phyloP scores from a whole-genome alignment of 2,329 filamentous ascomycete genomes.

The Talaromyces sp. region DNA sequence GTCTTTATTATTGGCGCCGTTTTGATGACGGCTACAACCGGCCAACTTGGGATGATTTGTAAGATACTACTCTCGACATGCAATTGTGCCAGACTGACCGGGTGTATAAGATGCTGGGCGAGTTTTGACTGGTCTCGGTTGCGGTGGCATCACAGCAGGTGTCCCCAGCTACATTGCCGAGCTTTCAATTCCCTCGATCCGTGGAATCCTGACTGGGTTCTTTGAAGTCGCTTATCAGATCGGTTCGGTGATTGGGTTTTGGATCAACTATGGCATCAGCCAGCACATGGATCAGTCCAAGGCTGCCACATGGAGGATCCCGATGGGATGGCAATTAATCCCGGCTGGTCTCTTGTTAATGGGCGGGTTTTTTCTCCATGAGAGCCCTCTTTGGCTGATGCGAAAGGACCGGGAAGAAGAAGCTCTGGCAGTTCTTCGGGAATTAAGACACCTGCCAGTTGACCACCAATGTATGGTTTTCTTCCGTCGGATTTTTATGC shows the following conservation, averaged over 20 bases:
- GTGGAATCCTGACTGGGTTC: conserved; percentile 55
- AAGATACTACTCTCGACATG: not conserved
- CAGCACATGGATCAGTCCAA: not conserved
- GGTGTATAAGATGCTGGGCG: conserved; percentile 44
- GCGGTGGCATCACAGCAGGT: conserved; percentile 54
- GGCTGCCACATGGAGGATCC: conserved; percentile 31
- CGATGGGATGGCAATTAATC: conserved; percentile 39
- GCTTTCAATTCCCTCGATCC: conserved; percentile 53
- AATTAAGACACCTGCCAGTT: conserved; percentile 39
- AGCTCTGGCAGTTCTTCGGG: conserved; percentile 51
- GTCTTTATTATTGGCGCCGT: conserved; percentile 69
- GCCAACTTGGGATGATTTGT: not conserved
- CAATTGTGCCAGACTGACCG: not conserved
- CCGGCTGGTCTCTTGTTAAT: conserved; percentile 43
- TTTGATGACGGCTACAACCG: conserved; percentile 65
- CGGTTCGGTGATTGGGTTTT: conserved; percentile 48
- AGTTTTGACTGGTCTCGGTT: conserved; percentile 54
- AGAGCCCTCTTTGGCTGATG: conserved; percentile 67
- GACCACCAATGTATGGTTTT: conserved; percentile 58
- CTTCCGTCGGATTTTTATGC: not conserved
- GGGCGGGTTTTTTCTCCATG: conserved; percentile 58
- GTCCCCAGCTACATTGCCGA: conserved; percentile 60
- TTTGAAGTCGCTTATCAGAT: conserved; percentile 56
- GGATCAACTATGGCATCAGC: conserved; percentile 38
- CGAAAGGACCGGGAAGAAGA: conserved; percentile 64